Conservation (phyloP, 1,284 basidiomycete genomes). For the Irpex rosettiformis region DNA sequence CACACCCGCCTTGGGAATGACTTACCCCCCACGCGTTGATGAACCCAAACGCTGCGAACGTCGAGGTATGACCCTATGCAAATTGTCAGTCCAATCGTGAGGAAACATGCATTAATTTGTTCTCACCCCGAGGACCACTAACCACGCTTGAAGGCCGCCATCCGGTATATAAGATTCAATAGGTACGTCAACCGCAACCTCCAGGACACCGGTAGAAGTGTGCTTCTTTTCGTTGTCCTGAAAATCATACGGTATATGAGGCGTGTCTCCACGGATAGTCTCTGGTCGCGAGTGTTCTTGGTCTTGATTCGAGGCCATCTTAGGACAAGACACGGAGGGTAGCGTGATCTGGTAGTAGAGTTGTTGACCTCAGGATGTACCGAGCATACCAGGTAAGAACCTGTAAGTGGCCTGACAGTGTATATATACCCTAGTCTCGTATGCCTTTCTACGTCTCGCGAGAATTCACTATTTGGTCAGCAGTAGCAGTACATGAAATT, state of each 20-base stretch:
- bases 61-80: constrained; percentile 3
- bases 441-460: background rate
- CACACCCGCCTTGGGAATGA: background rate
- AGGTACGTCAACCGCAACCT: background rate
- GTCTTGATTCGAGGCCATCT: background rate
- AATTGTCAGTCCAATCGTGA: no score
- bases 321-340: background rate
- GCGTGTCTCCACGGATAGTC: background rate
- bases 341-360: background rate
- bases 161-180: background rate
- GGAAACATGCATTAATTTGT: no score
- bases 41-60: constrained; percentile 13
- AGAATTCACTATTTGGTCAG: background rate
- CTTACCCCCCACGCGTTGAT: constrained; percentile 14
- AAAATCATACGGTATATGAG: background rate
- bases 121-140: constrained; percentile 10
- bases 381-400: background rate
- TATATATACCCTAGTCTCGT: background rate
- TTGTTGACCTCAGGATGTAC: background rate
- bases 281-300: background rate
- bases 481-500: background rate
- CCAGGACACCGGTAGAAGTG: background rate
- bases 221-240: background rate
- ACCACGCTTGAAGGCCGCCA: constrained; percentile 10
- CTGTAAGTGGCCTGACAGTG: background rate